Evolutionary conservation across 164 flowering plant species (phyloP), one percentile per base, ranked within the genome.

Genomic region (Taxillus chinensis): DNA sequence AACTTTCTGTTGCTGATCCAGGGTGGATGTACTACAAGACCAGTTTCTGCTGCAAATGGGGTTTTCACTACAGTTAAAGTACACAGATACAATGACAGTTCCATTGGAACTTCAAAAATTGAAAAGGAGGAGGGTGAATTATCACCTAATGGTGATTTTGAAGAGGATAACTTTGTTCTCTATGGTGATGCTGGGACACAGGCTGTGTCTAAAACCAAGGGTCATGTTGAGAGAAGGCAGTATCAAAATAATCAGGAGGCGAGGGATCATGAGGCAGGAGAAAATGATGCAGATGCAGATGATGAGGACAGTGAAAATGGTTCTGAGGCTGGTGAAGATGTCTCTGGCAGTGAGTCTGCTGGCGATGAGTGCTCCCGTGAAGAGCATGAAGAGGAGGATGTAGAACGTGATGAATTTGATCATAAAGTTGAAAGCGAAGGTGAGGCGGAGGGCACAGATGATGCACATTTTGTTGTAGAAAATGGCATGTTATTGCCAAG

Each of bases 41-140:
- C 67, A 13, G 64, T 59, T 61, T 16, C 59, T 40, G 55, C 61
- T 11, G 74, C 67, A 43, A 78, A 75, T 74, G 82, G 79, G 67
- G 71, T 41, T 41, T 10, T 39, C 9, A 10, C 58, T 9, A 62
- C 64, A 27, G 49, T 69, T 45, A 75, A 68, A 58, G 59, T n/a
- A 8, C 17, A 61, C 57, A 67, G 68, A 60, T 61, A 50, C 66
- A 64, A 59, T 48, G 75, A 73, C 42, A 78, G 63, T 54, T 58
- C 71, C 46, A 64, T 41, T 50, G 78, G 67, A 37, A 67, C 72
- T 8, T 59, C 72, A 41, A 83, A 75, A 73, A 52, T 57, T 53
- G 90, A 83, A 71, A 85, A 77, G 64, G 90, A 85, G 68, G 90
- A 85, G 71, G 90, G 90, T 54, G 90, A 85, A 68, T 71, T 85